A percentile compares a stretch with the other conserved stretches of the same genome.
Conservation (phyloP, 129 eudicot genomes). For the Chrysanthemum seticuspe region DNA sequence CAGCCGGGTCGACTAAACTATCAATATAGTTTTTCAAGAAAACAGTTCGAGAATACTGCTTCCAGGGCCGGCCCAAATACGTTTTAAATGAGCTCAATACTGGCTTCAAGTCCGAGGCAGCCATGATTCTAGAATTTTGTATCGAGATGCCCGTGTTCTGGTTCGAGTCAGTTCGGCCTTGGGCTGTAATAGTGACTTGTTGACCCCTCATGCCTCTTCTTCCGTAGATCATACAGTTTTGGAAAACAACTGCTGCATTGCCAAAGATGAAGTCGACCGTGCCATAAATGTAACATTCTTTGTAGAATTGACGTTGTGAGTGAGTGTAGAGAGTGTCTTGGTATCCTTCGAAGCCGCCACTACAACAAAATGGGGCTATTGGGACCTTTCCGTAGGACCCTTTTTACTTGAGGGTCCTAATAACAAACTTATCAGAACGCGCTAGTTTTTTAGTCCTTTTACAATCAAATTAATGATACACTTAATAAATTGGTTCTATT, state of each 20-base stretch:
- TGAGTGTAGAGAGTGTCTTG: constrained; percentile 69
- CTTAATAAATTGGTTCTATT: too few species aligned
- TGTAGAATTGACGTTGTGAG: constrained; percentile 66
- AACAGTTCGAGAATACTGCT: constrained; percentile 63
- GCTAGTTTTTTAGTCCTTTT: too few species aligned
- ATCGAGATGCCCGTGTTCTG: constrained; percentile 64
- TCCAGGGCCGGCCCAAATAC: constrained; percentile 71
- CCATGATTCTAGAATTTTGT: constrained; percentile 54
- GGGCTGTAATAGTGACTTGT: constrained; percentile 52
- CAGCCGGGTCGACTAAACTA: constrained; percentile 47
- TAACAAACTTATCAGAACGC: too few species aligned
- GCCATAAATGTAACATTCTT: constrained; percentile 61
- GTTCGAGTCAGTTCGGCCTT: constrained; percentile 56
- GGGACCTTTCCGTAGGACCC: too few species aligned
- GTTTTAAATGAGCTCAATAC: constrained; percentile 36
- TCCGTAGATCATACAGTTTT: constrained; percentile 64
- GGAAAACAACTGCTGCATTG: constrained; percentile 63
- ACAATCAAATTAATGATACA: too few species aligned
- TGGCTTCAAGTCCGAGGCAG: constrained; percentile 54
- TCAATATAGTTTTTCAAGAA: constrained; percentile 46
- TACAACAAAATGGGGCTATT: too few species aligned
- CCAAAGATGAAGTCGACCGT: constrained; percentile 76
- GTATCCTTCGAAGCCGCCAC: constrained; percentile 65
- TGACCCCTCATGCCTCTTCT: constrained; percentile 50
- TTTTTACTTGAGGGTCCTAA: too few species aligned